Evolutionary conservation across 176 grass and related monocot species (phyloP).

Genomic region (Saccharum spontaneum): DNA sequence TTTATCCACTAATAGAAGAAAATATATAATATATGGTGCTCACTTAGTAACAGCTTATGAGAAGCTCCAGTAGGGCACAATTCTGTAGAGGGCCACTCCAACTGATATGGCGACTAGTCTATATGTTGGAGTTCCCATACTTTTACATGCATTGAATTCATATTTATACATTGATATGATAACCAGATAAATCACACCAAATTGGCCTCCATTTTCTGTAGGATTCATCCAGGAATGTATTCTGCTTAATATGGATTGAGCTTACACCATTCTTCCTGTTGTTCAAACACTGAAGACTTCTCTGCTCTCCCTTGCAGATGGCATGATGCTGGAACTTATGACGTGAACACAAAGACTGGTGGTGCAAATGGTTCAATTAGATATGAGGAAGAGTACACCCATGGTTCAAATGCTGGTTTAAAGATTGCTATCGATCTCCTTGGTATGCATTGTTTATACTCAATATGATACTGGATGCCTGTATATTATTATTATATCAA

Average conservation of each 20-base stretch:
- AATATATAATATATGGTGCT: neutral
- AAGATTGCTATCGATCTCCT: constrained; percentile 97
- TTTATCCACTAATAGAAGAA: neutral
- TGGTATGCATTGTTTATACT: constrained; percentile 50
- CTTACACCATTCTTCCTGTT: neutral
- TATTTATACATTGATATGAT: neutral
- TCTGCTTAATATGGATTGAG: neutral
- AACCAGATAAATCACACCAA: neutral
- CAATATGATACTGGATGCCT: neutral
- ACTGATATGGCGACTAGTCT: neutral
- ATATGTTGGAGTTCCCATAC: neutral
- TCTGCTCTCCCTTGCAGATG: constrained; percentile 60
- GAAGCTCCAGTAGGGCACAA: neutral
- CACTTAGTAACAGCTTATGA: neutral
- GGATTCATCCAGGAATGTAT: neutral
- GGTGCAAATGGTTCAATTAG: constrained; percentile 98
- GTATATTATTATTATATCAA: neutral
- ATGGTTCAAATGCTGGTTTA: constrained; percentile 96
- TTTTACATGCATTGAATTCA: neutral
- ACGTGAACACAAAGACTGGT: constrained; percentile 79
- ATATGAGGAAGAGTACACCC: constrained; percentile 71
- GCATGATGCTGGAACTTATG: constrained; percentile 98
- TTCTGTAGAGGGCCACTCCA: neutral
- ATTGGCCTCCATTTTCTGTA: neutral
- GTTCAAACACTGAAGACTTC: neutral